These are phyloP conservation scores for Lolium multiflorum DNA, from an alignment of 176 grass and related monocot genomes.

Conservation along the genomic window DNA sequence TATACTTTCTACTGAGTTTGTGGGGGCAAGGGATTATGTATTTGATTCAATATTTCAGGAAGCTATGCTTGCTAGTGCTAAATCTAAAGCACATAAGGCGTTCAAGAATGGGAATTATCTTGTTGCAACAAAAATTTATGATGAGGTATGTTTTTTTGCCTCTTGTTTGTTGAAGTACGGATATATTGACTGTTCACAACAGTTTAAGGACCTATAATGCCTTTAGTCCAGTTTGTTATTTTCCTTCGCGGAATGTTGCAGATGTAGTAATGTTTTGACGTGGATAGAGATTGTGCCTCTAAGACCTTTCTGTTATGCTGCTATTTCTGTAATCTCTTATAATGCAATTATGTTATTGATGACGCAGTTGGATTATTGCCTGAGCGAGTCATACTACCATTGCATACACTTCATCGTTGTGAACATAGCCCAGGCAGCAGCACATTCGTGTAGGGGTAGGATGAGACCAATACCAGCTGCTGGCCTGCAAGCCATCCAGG, in stretches of 20 bases:
- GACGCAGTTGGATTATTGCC: neutral
- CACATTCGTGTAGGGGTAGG: neutral
- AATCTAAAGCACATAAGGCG: constrained; percentile 21
- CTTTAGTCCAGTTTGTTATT: neutral
- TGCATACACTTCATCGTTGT: neutral
- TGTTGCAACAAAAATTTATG: neutral
- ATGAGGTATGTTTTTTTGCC: neutral
- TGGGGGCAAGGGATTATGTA: neutral
- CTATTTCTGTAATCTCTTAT: neutral
- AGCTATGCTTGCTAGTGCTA: constrained; percentile 8
- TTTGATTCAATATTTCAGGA: constrained; percentile 29
- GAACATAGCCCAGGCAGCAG: neutral
- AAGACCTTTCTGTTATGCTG: neutral
- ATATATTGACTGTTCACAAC: neutral
- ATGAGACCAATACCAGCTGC: constrained; percentile 8
- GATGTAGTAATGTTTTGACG: neutral
- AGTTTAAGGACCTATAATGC: neutral
- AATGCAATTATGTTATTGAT: neutral
- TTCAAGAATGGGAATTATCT: constrained; percentile 43
- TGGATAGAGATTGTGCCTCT: neutral
- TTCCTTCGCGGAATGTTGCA: neutral
- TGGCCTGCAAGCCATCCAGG: neutral
- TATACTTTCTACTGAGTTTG: neutral
- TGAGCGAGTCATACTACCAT: neutral
- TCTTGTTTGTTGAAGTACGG: neutral